Evolutionary conservation across 176 grass and related monocot species (phyloP), one percentile per base, ranked within the genome.

Genomic region (Puya raimondii): DNA sequence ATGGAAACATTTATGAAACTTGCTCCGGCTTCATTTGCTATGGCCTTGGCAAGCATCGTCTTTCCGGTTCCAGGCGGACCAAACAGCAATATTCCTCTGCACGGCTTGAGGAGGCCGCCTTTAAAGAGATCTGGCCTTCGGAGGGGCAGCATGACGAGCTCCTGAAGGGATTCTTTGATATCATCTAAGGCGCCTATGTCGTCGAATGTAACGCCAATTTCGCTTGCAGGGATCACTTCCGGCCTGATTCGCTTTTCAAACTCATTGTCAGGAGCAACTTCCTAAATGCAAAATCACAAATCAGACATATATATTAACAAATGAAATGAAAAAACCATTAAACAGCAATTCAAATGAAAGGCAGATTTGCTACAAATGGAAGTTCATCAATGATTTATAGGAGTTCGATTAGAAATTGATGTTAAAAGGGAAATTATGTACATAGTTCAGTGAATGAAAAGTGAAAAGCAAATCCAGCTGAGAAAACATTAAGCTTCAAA

Each of bases 91-190:
- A 91, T 91, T 77, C 89, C 89, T 80, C 89, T 66, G 53, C 89
- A 91, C 26, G 89, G 89, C 51, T 88, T 91, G 47, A 91, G 80
- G 71, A 91, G 85, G 58, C 89, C 89, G 1, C 91, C 91, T 85
- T 85, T 91, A 75, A 91, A 91, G 56, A 91, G 89, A 56, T 91
- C 89, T 48, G 89, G 89, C 21, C 89, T 70, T 66, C 79, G 75
- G 27, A 91, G 89, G 42, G 89, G 89, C 23, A 91, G 85, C 89
- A 91, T 91, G 51, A 91, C 85, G 59, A 91, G 85, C 72, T 91
- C 89, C 53, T 91, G 79, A 82, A 91, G 89, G 54, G 89, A 91
- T 80, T 88, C 89, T 80, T 91, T 91, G 76, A 91, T 91, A 68
- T 88, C 89, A 73, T 85, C 79, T 56, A 91, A 80, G 8, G 89